phyloP scores from a whole-genome alignment of 2,329 filamentous ascomycete genomes.

The Penicillium brevicompactum region DNA sequence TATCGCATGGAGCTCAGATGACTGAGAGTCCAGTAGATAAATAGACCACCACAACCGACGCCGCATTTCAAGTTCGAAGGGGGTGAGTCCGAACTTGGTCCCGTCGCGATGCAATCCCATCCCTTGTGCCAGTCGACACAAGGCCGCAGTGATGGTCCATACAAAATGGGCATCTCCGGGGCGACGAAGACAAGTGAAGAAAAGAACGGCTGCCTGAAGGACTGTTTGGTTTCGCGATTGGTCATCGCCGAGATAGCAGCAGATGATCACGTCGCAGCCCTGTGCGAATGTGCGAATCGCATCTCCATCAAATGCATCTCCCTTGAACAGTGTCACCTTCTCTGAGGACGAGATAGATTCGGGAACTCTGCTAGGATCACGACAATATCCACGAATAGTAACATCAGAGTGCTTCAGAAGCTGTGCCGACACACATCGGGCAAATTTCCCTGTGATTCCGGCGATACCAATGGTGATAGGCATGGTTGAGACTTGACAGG shows the following conservation, averaged over 20 bases:
- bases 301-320: constrained; percentile 25
- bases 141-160: neutral
- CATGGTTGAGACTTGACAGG: neutral
- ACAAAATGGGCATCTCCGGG: neutral
- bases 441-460: constrained; percentile 40
- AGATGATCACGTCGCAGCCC: constrained; percentile 42
- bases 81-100: constrained; percentile 16
- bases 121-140: neutral
- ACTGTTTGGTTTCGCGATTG: neutral
- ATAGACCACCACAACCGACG: constrained; percentile 36
- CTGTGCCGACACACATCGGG: constrained; percentile 27
- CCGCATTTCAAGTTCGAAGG: constrained; percentile 26
- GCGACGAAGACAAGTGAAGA: neutral
- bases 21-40: constrained; percentile 40
- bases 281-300: constrained; percentile 29
- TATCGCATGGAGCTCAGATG: constrained; percentile 40
- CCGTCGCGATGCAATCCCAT: constrained; percentile 42
- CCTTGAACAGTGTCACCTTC: constrained; percentile 28
- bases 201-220: neutral
- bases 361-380: constrained; percentile 31
- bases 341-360: constrained; percentile 13
- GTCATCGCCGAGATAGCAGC: constrained; percentile 44
- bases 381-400: constrained; percentile 31
- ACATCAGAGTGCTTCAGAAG: constrained; percentile 29
- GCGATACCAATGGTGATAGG: constrained; percentile 30